Conservation (phyloP, 768 basidiomycete species). For the Termitomyces sp. region DNA sequence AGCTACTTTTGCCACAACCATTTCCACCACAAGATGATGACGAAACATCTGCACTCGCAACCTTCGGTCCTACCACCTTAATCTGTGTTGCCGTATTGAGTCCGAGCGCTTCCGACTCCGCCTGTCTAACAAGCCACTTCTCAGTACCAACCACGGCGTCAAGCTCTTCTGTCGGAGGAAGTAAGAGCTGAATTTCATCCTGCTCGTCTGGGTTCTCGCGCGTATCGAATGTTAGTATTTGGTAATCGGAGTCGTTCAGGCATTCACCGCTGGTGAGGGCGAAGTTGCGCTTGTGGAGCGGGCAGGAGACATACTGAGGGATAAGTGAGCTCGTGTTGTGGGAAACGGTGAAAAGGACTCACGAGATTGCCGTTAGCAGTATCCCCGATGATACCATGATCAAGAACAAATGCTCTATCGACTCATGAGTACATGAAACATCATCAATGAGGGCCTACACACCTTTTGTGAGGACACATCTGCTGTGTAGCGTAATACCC, state of each 20-base stretch:
- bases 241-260: conserved; percentile 54
- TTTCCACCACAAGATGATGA: neutral
- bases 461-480: conserved; percentile 43
- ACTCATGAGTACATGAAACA: neutral
- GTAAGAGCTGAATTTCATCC: conserved; percentile 39
- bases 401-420: conserved; percentile 60
- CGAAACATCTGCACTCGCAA: neutral
- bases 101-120: conserved; percentile 36
- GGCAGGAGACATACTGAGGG: conserved; percentile 30
- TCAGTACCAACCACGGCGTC: conserved; percentile 60
- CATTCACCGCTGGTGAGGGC: conserved; percentile 52
- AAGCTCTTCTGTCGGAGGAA: conserved; percentile 52
- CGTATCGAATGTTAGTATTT: conserved; percentile 59
- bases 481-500: conserved; percentile 69
- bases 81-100: conserved; percentile 27
- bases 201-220: conserved; percentile 33
- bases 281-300: conserved; percentile 68
- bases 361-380: conserved; percentile 46
- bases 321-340: conserved; percentile 6
- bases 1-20: neutral
- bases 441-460: neutral
- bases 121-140: conserved; percentile 60
- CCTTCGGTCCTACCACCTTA: conserved; percentile 21
- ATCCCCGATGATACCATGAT: conserved; percentile 67
- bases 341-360: conserved; percentile 17